These are phyloP conservation scores for Entrophospora sp. DNA, from an alignment of 192 early-diverging fungal species.

Conservation along the genomic window DNA sequence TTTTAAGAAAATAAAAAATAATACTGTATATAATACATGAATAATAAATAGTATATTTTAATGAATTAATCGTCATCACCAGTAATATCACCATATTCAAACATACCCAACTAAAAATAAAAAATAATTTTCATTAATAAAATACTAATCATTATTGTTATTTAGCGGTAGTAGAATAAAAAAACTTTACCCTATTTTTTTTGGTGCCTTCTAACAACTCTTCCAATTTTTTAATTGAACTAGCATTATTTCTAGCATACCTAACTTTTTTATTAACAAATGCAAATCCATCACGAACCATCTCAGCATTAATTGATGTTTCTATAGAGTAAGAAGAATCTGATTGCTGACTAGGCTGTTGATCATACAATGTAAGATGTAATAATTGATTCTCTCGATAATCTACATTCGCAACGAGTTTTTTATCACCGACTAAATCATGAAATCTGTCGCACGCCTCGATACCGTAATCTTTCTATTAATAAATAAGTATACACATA, in stretches of 20 bases:
- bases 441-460: constrained; percentile 67
- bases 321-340: constrained; percentile 47
- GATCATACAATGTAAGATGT: constrained; percentile 62
- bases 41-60: too few relatives aligned
- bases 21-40: too few relatives aligned
- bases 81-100: constrained; percentile 53
- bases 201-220: constrained; percentile 61
- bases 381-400: constrained; percentile 45
- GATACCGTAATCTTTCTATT: constrained; percentile 63
- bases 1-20: too few relatives aligned
- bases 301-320: constrained; percentile 56
- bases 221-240: constrained; percentile 50
- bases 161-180: not conserved
- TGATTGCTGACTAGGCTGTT: too few relatives aligned
- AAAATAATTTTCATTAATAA: not conserved
- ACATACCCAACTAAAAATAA: constrained; percentile 37
- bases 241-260: constrained; percentile 46
- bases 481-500: too few relatives aligned
- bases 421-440: constrained; percentile 50
- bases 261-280: constrained; percentile 40
- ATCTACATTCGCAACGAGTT: constrained; percentile 69
- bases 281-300: constrained; percentile 58
- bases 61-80: constrained; percentile 26
- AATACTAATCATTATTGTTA: not conserved
- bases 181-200: constrained; percentile 46